These are phyloP conservation scores for Stephania japonica DNA, from an alignment of 164 flowering plant genomes.

Conservation along the genomic window DNA sequence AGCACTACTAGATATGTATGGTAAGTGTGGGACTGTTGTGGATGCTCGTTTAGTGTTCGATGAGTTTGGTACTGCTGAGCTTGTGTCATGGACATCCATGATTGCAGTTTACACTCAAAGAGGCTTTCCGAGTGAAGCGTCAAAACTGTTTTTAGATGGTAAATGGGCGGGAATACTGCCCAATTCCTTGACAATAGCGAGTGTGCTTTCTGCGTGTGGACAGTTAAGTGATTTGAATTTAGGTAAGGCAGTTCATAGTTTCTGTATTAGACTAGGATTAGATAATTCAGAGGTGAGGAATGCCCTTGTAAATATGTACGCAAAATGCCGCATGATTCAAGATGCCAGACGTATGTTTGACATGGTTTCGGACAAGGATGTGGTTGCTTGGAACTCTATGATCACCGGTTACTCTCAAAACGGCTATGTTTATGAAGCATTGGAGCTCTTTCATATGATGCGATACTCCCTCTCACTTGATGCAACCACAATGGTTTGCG, in stretches of 20 bases:
- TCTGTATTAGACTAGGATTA: slow-evolving; percentile 46
- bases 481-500: slow-evolving; percentile 52
- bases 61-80: slow-evolving; percentile 36
- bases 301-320: slow-evolving; percentile 74
- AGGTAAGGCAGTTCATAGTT: slow-evolving; percentile 45
- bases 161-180: slow-evolving; percentile 37
- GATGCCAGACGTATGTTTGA: slow-evolving; percentile 48
- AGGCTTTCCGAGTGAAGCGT: slow-evolving; percentile 39
- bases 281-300: slow-evolving; percentile 38
- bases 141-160: slow-evolving; percentile 42
- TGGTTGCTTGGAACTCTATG: slow-evolving; percentile 69
- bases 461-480: slow-evolving; percentile 40
- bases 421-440: slow-evolving; percentile 42
- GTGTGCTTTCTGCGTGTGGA: slow-evolving; percentile 63
- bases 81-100: slow-evolving; percentile 82
- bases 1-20: slow-evolving; percentile 61
- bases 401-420: slow-evolving; percentile 55
- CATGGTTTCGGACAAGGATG: slow-evolving; percentile 35
- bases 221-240: slow-evolving; percentile 27
- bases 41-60: slow-evolving; percentile 58
- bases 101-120: slow-evolving; percentile 63
- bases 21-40: slow-evolving; percentile 41
- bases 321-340: slow-evolving; percentile 42
- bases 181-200: slow-evolving; percentile 46
- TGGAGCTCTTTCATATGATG: slow-evolving; percentile 45